Evolutionary conservation across 2,329 filamentous ascomycete genomes (phyloP).

Genomic region (Aspergillus sp.): DNA sequence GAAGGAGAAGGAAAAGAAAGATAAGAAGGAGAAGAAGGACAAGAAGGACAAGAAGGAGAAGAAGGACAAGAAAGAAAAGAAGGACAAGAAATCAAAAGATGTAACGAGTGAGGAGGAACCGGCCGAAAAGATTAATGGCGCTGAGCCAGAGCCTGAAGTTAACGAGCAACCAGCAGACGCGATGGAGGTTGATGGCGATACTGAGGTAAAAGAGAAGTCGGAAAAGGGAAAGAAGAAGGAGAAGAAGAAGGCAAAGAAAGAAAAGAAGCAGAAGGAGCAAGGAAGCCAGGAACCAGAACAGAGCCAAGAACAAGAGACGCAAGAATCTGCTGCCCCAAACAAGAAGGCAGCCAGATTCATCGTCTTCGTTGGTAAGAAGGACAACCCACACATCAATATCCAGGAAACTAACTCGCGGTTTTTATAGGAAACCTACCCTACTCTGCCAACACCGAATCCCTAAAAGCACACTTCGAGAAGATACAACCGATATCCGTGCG

Average conservation of each 20-base stretch:
- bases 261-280: constrained; percentile 27
- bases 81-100: constrained; percentile 29
- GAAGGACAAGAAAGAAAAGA: constrained; percentile 24
- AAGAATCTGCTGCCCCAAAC: constrained; percentile 16
- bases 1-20: constrained; percentile 29
- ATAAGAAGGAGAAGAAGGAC: constrained; percentile 24
- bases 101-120: constrained; percentile 28
- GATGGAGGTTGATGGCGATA: constrained; percentile 5
- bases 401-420: background rate
- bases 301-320: constrained; percentile 7
- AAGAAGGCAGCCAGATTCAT: constrained; percentile 63
- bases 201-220: constrained; percentile 4
- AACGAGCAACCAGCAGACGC: constrained; percentile 1
- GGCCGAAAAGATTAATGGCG: constrained; percentile 13
- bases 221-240: constrained; percentile 18
- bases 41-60: constrained; percentile 25
- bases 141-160: constrained; percentile 4
- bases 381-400: background rate
- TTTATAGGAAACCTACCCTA: constrained; percentile 79
- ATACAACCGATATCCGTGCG: constrained; percentile 71
- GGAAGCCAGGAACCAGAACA: constrained; percentile 18
- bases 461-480: constrained; percentile 74
- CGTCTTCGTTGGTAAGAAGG: constrained; percentile 66
- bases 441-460: constrained; percentile 68
- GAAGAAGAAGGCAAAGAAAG: constrained; percentile 21